Evolutionary conservation across 2,329 filamentous ascomycete species (phyloP).

Genomic region (Cercospora beticola): DNA sequence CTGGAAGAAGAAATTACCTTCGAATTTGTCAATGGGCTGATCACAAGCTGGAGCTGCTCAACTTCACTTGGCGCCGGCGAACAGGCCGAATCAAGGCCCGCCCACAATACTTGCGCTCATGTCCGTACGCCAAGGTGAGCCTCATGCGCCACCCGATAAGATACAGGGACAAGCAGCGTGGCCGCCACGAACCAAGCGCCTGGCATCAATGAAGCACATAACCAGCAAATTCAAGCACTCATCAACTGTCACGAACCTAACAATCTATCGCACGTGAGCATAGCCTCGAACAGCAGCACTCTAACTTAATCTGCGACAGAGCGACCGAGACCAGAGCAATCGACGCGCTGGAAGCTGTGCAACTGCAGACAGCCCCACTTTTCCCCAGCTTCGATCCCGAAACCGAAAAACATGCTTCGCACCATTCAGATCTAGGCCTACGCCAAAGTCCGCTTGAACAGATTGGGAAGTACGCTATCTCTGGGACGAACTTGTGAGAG

Average conservation of each 20-base stretch:
- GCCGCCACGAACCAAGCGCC: constrained; percentile 1
- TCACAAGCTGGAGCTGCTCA: not conserved
- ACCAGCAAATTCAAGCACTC: not conserved
- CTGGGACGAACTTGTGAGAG: constrained; percentile 1
- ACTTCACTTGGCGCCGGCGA: not conserved
- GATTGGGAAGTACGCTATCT: constrained; percentile 9
- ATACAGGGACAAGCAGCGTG: not conserved
- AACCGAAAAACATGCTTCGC: not conserved
- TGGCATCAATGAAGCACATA: not conserved
- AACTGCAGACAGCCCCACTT: not conserved
- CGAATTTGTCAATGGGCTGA: not conserved
- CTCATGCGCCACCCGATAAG: constrained; percentile 1
- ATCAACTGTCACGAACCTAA: not conserved
- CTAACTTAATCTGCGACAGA: not conserved
- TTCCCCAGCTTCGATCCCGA: constrained; percentile 1
- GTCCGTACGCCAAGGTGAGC: not conserved
- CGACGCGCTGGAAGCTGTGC: not conserved
- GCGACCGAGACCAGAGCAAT: not conserved
- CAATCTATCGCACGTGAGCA: not conserved
- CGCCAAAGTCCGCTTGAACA: not conserved
- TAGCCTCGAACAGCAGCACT: not conserved
- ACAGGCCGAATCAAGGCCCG: not conserved
- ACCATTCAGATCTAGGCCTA: constrained; percentile 4
- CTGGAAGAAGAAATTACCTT: not conserved
- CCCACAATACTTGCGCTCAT: not conserved